Base-by-base conservation (phyloP, 805 yeast genomes). In the Zygoascus ofunaensis region DNA sequence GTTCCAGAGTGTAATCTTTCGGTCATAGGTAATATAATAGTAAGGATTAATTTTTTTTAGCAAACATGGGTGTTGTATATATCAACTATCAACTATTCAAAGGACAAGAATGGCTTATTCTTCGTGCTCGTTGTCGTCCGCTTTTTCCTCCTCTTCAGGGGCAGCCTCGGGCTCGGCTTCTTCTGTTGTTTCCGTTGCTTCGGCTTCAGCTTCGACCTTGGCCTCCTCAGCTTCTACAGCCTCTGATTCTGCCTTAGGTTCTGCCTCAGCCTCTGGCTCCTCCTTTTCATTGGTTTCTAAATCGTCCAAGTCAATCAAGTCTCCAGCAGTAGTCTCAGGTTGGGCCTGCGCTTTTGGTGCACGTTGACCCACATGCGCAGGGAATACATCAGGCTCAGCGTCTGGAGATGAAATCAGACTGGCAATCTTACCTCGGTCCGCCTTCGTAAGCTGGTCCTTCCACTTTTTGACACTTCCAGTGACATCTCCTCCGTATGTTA, bases 401-500 rank as follows among this genome's bases (percentile, higher is more conserved):
- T 52, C 59, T 3, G 78, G 77, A 19, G 65, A 61, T 40, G 68
- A 57, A 44, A 89, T 68, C 63, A 90, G 74, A 8, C 74, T 78
- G 43, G 89, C 80, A 39, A 85, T 67, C 42, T 70, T 65, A 1
- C 60, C 59, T 54, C 82, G 79, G 34, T 81, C 83, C 33, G 66
- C 62, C 12, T 63, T 56, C 2, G 43, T 57, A 47, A 90, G 70
- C 37, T 70, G 61, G 14, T 69, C 62, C 63, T 83, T 84, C 97
- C 98, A 90, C 46, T 66, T 60, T 10, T 66, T 65, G 30, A 85
- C 76, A 22, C 79, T 61, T 46, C 70, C 72, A 14, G 58, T 60
- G 8, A 68, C 70, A 42, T 68, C 67, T 15, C 66, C 70, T 35
- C 79, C 78, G 59, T 87, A 92, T 32, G 92, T 80, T 39, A 73